These are phyloP conservation scores for Trametes cingulata DNA, from an alignment of 768 basidiomycete genomes.

Conservation along the genomic window DNA sequence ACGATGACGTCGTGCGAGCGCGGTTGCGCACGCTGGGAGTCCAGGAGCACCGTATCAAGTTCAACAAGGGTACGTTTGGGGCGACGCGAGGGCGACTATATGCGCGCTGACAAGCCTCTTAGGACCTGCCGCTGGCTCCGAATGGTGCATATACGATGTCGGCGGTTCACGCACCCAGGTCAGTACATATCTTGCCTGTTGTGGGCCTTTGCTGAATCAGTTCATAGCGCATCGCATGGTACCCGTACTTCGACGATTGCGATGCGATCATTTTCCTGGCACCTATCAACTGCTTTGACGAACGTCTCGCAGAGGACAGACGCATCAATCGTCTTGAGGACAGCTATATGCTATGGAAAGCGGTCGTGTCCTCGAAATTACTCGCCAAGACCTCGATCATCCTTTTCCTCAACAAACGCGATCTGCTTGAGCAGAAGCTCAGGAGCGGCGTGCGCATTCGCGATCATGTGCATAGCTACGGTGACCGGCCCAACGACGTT, in stretches of 20 bases:
- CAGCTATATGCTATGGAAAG: conserved; percentile 35
- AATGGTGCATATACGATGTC: conserved; percentile 83
- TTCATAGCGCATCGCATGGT: conserved; percentile 59
- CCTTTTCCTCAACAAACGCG: conserved; percentile 54
- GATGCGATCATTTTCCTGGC: conserved; percentile 88
- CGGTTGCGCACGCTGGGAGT: conserved; percentile 77
- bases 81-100: background rate
- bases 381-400: conserved; percentile 35
- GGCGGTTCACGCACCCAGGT: conserved; percentile 77
- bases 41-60: conserved; percentile 69
- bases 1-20: conserved; percentile 80
- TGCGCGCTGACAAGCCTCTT: conserved; percentile 20
- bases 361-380: conserved; percentile 33
- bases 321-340: conserved; percentile 64
- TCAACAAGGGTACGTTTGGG: conserved; percentile 58
- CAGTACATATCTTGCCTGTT: conserved; percentile 6
- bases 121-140: conserved; percentile 52
- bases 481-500: conserved; percentile 70
- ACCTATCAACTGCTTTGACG: conserved; percentile 79
- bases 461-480: conserved; percentile 73
- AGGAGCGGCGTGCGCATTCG: conserved; percentile 63
- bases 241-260: conserved; percentile 81
- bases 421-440: conserved; percentile 72
- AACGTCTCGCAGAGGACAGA: conserved; percentile 71
- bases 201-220: background rate